Evolutionary conservation across 768 basidiomycete species (phyloP).

Genomic region (Tricholoma hemisulphureum): DNA sequence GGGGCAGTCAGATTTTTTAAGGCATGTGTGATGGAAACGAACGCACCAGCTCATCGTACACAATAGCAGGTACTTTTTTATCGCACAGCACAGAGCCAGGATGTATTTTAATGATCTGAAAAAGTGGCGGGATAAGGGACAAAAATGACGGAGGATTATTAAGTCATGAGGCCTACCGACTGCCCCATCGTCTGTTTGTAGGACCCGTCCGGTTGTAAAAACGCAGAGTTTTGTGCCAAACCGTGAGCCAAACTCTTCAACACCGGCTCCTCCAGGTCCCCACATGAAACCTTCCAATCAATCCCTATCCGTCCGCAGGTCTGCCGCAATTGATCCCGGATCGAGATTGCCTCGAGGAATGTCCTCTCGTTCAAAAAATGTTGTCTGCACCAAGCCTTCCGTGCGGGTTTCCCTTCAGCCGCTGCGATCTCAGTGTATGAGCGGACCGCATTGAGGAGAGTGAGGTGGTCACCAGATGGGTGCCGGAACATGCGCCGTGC

Average conservation of each 20-base stretch:
- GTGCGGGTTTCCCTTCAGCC: constrained; percentile 43
- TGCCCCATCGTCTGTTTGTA: constrained; percentile 83
- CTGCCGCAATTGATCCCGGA: constrained; percentile 72
- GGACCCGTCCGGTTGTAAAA: constrained; percentile 79
- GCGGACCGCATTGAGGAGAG: constrained; percentile 79
- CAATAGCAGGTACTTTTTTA: constrained; percentile 81
- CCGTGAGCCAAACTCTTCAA: constrained; percentile 74
- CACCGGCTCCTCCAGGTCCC: constrained; percentile 66
- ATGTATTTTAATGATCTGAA: constrained; percentile 80
- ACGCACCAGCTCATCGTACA: constrained; percentile 91
- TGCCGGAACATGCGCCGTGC: constrained; percentile 79
- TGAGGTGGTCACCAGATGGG: constrained; percentile 87
- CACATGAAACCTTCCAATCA: constrained; percentile 57
- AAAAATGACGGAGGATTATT: neutral
- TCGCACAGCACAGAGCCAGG: constrained; percentile 81
- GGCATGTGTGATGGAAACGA: neutral
- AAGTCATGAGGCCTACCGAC: constrained; percentile 41
- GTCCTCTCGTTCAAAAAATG: constrained; percentile 84
- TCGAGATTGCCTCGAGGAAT: constrained; percentile 73
- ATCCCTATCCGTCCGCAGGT: constrained; percentile 61
- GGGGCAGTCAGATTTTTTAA: neutral
- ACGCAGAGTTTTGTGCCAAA: constrained; percentile 77
- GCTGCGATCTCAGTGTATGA: constrained; percentile 72
- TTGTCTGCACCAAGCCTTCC: constrained; percentile 78
- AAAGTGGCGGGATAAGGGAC: neutral